Base-by-base conservation (phyloP, 805 yeast genomes). In the Metschnikowia shivogae region DNA sequence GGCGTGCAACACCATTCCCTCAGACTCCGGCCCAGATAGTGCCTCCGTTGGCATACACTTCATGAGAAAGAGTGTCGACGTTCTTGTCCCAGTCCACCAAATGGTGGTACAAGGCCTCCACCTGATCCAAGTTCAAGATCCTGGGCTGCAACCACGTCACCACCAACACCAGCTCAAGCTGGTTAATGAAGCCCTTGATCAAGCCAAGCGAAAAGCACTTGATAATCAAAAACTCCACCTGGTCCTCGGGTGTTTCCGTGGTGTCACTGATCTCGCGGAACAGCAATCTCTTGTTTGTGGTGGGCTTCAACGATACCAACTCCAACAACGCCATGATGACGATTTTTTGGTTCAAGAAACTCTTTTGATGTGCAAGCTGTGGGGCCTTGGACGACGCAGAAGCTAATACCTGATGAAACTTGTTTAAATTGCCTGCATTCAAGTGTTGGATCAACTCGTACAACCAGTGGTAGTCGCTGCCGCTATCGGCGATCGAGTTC, bases 131-230 rank as follows among this genome's bases (percentile, higher is more conserved):
- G 59, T 88, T 88, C 76, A 93, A 84, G 44, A 89, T 87, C 59
- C 98, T 78, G 47, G 99, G 98, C 73, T 93, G 98, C 50, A 92
- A 84, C 99, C 99, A 93, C 24, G 86, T 81, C 39, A 93, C 82
- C 29, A 84, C 81, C 45, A 93, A 86, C 11, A 84, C 70, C 63
- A 84, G 80, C 40, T 80, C 78, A 35, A 89, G 87, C 69, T 93
- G 95, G 63, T 93, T 95, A 56, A 93, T 92, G 42, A 79, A 74
- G n/a, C 99, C 99, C 64, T 81, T 81, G 59, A 93, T 76, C 54
- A 93, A 74, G 13, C 86, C 87, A 46, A 93, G 71, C 52, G 93
- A 81, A 51, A 93, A 80, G 33, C 97, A 90, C 69, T 88, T 88
- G 85, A 93, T 90, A 28, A 92, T 84, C 59, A 93, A 73, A 57